Percentiles rank a stretch among this genome's conserved stretches.
Conservation (phyloP, 2,329 filamentous ascomycete genomes). For the Neopestalotiopsis sp. region DNA sequence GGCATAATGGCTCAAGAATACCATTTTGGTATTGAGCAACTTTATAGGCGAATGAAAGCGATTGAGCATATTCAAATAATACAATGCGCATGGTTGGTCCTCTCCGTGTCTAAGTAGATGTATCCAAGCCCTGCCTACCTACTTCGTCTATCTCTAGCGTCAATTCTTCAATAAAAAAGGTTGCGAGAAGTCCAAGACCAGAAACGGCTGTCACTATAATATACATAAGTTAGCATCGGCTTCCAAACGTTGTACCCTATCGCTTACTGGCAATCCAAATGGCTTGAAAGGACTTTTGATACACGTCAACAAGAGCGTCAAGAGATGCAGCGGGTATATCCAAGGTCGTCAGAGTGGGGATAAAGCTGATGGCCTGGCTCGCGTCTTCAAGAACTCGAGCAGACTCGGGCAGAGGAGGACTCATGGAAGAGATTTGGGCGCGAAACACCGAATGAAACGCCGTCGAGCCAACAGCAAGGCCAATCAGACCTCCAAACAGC, state of each 20-base stretch:
- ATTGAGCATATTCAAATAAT: neutral
- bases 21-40: neutral
- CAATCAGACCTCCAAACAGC: conserved; percentile 41
- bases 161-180: neutral
- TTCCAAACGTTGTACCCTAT: neutral
- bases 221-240: neutral
- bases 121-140: neutral
- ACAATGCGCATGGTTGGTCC: neutral
- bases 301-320: neutral
- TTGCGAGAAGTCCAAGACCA: neutral
- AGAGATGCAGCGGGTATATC: neutral
- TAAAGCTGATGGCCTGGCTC: conserved; percentile 24
- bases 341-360: conserved; percentile 14
- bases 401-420: conserved; percentile 20
- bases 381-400: conserved; percentile 19
- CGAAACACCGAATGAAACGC: conserved; percentile 38
- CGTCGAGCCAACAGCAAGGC: conserved; percentile 38
- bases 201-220: neutral
- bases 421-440: conserved; percentile 21
- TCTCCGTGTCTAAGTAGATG: too few species aligned
- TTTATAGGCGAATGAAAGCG: neutral
- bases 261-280: neutral
- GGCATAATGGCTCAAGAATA: neutral
- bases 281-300: neutral
- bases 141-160: neutral